phyloP scores from a whole-genome alignment of 2,329 filamentous ascomycete species.

The Penicillium sp. region DNA sequence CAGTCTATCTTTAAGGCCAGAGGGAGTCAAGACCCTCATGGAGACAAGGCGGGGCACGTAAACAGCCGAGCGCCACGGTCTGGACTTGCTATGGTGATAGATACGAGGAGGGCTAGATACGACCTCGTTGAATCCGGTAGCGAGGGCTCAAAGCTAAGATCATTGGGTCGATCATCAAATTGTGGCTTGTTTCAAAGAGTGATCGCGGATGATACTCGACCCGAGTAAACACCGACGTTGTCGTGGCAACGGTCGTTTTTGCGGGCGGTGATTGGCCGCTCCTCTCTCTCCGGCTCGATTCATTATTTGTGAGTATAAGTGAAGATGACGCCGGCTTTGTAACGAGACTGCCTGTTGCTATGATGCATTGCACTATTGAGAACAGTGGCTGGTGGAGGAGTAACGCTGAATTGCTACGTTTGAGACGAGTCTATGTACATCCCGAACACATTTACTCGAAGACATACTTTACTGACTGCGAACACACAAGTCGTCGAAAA shows the following conservation, averaged over 20 bases:
- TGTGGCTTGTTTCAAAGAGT: neutral
- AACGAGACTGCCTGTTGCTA: neutral
- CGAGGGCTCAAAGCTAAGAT: neutral
- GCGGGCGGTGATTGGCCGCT: neutral
- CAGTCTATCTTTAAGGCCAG: neutral
- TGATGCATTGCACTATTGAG: neutral
- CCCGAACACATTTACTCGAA: too few species aligned
- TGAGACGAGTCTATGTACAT: neutral
- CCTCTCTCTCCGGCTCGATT: too few species aligned
- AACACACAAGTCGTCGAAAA: too few species aligned
- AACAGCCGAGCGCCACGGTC: conserved; percentile 2
- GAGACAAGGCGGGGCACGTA: conserved; percentile 2
- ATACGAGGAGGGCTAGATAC: too few species aligned
- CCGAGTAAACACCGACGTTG: neutral
- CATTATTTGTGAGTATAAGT: too few species aligned
- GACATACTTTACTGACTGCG: too few species aligned
- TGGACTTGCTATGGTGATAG: conserved; percentile 8
- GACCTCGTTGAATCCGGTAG: neutral
- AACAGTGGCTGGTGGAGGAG: neutral
- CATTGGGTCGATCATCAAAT: neutral
- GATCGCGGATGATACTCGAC: neutral
- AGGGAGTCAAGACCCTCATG: neutral
- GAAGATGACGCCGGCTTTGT: too few species aligned
- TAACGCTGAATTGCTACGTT: neutral
- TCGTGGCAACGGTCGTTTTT: neutral